phyloP scores from a whole-genome alignment of 805 yeast species.

The Lipomyces starkeyi region DNA sequence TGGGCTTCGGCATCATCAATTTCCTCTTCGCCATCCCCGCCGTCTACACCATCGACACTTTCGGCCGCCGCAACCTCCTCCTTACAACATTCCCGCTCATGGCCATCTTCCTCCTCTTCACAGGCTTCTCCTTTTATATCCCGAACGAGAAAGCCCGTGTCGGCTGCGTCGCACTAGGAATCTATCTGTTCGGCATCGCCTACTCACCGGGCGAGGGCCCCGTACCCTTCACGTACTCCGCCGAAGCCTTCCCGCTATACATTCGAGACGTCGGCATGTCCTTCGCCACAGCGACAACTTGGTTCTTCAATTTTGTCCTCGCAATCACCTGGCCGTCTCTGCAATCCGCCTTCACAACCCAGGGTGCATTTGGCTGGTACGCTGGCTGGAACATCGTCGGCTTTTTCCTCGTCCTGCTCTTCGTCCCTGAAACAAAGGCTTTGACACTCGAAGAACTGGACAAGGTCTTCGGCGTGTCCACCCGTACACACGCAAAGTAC shows the following conservation, averaged over 20 bases:
- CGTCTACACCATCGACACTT: conserved; percentile 74
- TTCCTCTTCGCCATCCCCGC: conserved; percentile 85
- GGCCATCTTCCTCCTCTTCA: conserved; percentile 58
- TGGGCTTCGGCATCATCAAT: conserved; percentile 86
- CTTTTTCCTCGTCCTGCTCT: conserved; percentile 59
- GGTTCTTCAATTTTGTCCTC: conserved; percentile 63
- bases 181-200: conserved; percentile 72
- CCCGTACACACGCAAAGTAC: conserved; percentile 29
- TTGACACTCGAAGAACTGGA: conserved; percentile 64
- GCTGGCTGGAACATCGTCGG: conserved; percentile 85
- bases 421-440: conserved; percentile 69
- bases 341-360: conserved; percentile 67
- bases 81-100: conserved; percentile 65
- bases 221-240: conserved; percentile 86
- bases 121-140: conserved; percentile 72
- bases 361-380: conserved; percentile 88
- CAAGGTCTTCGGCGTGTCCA: conserved; percentile 42
- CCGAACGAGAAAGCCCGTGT: conserved; percentile 56
- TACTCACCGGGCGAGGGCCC: conserved; percentile 90
- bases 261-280: conserved; percentile 83
- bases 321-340: conserved; percentile 83
- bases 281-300: conserved; percentile 66
- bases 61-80: conserved; percentile 70
- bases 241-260: conserved; percentile 81
- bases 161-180: conserved; percentile 73